Conservation (phyloP, 768 basidiomycete genomes). For the Mycena galericulata region DNA sequence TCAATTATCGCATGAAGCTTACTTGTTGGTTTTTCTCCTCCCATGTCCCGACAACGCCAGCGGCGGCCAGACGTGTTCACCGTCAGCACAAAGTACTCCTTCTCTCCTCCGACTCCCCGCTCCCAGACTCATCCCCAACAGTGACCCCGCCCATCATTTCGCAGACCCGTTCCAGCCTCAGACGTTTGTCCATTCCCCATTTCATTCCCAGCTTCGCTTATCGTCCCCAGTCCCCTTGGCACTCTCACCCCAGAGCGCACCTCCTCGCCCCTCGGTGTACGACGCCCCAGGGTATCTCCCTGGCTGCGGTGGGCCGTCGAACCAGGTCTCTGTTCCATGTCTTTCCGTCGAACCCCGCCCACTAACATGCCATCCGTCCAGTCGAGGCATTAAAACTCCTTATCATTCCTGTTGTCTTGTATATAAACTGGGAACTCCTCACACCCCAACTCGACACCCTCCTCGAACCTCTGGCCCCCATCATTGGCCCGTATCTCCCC, state of each 20-base stretch:
- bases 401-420: conserved; percentile 68
- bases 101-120: no score
- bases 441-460: conserved; percentile 42
- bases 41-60: conserved; percentile 1
- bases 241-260: conserved; percentile 51
- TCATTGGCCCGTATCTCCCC: conserved; percentile 56
- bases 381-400: conserved; percentile 78
- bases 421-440: conserved; percentile 71
- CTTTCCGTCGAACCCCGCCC: background rate
- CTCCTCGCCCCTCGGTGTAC: conserved; percentile 45
- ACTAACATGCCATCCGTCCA: conserved; percentile 38
- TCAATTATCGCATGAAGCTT: background rate
- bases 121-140: conserved; percentile 4
- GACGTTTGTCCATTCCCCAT: conserved; percentile 57
- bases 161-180: conserved; percentile 72
- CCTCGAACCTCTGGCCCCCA: conserved; percentile 24
- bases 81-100: conserved; percentile 14
- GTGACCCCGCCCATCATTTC: conserved; percentile 60
- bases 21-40: background rate
- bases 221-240: conserved; percentile 53
- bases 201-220: conserved; percentile 12
- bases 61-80: conserved; percentile 8
- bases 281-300: conserved; percentile 41
- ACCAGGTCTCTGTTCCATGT: conserved; percentile 63
- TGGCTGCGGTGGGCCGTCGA: conserved; percentile 81